Conservation (phyloP, 2,329 filamentous ascomycete genomes). For the Chrysoporthe deuterocubensis region DNA sequence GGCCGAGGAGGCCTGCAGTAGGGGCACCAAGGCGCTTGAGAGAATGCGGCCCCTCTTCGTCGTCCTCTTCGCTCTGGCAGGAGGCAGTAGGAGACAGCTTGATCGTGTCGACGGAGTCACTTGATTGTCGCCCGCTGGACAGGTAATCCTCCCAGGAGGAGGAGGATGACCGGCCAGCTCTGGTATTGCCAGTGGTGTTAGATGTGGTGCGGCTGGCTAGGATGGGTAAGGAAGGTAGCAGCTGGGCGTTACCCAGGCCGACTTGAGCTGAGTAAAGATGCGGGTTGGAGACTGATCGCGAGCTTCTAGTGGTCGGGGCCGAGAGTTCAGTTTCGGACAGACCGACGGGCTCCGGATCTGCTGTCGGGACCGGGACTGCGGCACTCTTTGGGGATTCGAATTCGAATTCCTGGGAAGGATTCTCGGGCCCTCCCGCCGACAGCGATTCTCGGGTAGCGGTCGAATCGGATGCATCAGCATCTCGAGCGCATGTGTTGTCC, state of each 20-base stretch:
- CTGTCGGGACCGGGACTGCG: slow-evolving; percentile 4
- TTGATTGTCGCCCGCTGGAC: slow-evolving; percentile 21
- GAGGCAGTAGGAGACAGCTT: not conserved
- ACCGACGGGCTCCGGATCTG: not conserved
- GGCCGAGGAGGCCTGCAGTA: slow-evolving; percentile 38
- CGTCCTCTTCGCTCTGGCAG: not conserved
- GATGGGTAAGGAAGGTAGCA: slow-evolving; percentile 16
- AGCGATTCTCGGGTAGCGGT: not conserved
- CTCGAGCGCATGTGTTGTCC: not conserved
- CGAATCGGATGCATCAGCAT: not conserved
- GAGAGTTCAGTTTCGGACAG: not conserved
- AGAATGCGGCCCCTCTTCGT: slow-evolving; percentile 2
- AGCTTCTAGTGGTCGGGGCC: not conserved
- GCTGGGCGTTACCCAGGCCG: not conserved
- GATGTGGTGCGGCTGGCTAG: slow-evolving; percentile 1
- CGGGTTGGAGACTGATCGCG: not conserved
- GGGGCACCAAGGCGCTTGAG: slow-evolving; percentile 31
- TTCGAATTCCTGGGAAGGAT: not conserved
- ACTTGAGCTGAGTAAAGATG: slow-evolving; percentile 1
- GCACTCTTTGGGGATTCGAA: too few relatives aligned
- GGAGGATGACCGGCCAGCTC: slow-evolving; percentile 19
- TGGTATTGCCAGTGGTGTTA: slow-evolving; percentile 1
- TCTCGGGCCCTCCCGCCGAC: not conserved
- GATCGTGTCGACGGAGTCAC: slow-evolving; percentile 27
- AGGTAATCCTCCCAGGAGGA: slow-evolving; percentile 32